These are phyloP conservation scores for Epichloe sp. DNA, from an alignment of 2,329 filamentous ascomycete species.

Conservation along the genomic window DNA sequence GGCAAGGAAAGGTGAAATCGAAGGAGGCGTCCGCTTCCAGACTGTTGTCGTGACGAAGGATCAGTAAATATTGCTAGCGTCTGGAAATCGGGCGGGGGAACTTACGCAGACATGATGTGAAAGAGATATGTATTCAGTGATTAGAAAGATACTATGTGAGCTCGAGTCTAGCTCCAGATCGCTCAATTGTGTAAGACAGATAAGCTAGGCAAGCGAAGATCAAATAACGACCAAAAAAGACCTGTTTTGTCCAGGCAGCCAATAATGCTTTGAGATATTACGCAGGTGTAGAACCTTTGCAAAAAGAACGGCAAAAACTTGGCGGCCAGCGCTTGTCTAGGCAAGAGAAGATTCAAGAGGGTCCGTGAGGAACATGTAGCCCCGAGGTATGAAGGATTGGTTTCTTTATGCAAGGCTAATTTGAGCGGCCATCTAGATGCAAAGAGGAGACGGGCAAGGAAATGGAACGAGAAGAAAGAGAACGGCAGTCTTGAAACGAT, in stretches of 20 bases:
- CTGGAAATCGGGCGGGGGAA: not conserved
- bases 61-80: not conserved
- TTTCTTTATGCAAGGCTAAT: not conserved
- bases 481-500: constrained; percentile 9
- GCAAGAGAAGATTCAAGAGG: not conserved
- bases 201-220: not conserved
- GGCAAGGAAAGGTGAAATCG: constrained; percentile 42
- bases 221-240: not conserved
- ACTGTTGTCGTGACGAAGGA: constrained; percentile 23
- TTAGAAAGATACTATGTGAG: not conserved
- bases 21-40: constrained; percentile 50
- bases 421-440: not conserved
- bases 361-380: not conserved
- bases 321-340: constrained; percentile 5
- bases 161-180: constrained; percentile 11
- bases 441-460: constrained; percentile 1
- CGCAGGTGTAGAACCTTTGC: not conserved
- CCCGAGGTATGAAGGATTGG: not conserved
- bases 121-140: not conserved
- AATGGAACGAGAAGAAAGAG: constrained; percentile 1
- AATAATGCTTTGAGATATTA: not conserved
- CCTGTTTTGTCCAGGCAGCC: not conserved
- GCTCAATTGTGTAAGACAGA: not conserved
- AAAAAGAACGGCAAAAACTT: not conserved
- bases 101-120: constrained; percentile 6